Evolutionary conservation across 164 flowering plant species (phyloP).

Genomic region (Chloranthus sessilifolius): DNA sequence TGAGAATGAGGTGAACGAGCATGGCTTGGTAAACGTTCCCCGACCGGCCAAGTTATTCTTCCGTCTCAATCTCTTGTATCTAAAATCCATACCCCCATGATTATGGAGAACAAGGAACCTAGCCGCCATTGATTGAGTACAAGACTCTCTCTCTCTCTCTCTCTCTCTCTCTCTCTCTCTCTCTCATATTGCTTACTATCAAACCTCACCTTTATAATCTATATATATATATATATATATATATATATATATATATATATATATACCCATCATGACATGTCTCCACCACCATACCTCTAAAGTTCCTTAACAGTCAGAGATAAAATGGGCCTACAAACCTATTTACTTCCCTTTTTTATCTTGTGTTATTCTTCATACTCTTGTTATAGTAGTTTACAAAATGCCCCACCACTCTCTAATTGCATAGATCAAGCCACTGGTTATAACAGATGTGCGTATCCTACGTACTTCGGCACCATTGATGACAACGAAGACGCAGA

Average conservation of each 20-base stretch:
- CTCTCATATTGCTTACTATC: neutral
- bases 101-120: slow-evolving; percentile 7
- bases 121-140: slow-evolving; percentile 12
- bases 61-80: slow-evolving; percentile 30
- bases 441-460: slow-evolving; percentile 22
- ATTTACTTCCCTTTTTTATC: slow-evolving; percentile 12
- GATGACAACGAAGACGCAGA: slow-evolving; percentile 8
- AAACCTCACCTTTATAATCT: too few species aligned
- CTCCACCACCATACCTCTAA: slow-evolving; percentile 17
- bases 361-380: slow-evolving; percentile 8
- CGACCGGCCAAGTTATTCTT: slow-evolving; percentile 15
- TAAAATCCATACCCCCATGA: slow-evolving; percentile 24
- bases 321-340: slow-evolving; percentile 16
- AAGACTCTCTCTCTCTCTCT: neutral
- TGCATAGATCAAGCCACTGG: slow-evolving; percentile 5
- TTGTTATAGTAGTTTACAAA: slow-evolving; percentile 13
- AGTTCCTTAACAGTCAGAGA: slow-evolving; percentile 1
- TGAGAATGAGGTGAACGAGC: too few species aligned
- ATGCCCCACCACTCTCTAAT: slow-evolving; percentile 18
- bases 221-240: too few species aligned
- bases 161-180: slow-evolving; percentile 10
- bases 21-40: too few species aligned
- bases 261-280: slow-evolving; percentile 15
- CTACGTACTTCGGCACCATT: slow-evolving; percentile 20
- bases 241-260: too few species aligned